Evolutionary conservation across 1,284 basidiomycete species (phyloP), one percentile per base, ranked within the genome.

Genomic region (Trichosporon sp.): DNA sequence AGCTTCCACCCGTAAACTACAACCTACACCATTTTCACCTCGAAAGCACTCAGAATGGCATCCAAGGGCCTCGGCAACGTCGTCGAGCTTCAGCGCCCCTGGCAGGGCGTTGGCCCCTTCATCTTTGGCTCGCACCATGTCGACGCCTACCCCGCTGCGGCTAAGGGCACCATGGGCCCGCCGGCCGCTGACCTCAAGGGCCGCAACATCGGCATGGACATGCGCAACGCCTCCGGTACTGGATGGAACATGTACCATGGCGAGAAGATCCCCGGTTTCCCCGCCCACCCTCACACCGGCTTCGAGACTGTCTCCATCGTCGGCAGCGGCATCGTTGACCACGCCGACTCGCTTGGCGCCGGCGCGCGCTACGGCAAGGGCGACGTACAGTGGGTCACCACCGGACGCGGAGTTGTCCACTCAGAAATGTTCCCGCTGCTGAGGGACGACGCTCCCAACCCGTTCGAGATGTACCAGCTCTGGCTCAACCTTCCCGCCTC

Each of bases 301-400:
- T 68, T 71, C 21, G 73, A 74, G 65, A 74, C 73, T 1, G 38
- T 73, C 11, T 67, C 70, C 2, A 65, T 70, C 2, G 59, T 68
- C n/a, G 26, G 26, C 26, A 26, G 26, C 3, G 71, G 71, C 40
- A 19, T 31, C 6, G 56, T 71, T 19, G 73, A 74, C 51, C 73
- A 74, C 51, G 73, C 69, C 32, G 73, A 74, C 69, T 69, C 67
- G 21, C 70, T 70, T 3, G 67, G 67, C n/a, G 64, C 69, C 0
- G 73, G 73, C 10, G 73, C 73, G 14, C 68, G 73, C 4, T 74
- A 72, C 61, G 65, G 69, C 1, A 35, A 51, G 21, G 73, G 73
- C 32, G 73, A 74, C 71, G 70, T 74, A 40, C 73, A 74, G 67
- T 74, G 73, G 73, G 73, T 74, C 10, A 74, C 73, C 26, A 68